Conservation (phyloP, 2,329 filamentous ascomycete genomes). For the Metarhizium brunneum region DNA sequence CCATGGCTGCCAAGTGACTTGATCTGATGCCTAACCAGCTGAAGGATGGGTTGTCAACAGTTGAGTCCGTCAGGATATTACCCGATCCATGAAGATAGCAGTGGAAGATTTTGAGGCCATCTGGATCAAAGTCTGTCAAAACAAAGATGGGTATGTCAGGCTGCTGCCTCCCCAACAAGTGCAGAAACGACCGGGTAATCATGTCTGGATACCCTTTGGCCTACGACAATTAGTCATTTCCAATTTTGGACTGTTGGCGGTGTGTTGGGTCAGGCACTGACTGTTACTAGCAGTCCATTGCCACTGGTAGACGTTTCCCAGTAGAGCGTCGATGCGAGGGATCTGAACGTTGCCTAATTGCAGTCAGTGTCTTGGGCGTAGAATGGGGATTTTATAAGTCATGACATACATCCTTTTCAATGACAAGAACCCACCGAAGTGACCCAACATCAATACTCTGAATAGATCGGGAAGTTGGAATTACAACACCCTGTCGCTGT, state of each 20-base stretch:
- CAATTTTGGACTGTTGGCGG: background rate
- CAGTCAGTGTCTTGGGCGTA: background rate
- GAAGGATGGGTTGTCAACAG: conserved; percentile 39
- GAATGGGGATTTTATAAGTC: background rate
- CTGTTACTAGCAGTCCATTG: conserved; percentile 60
- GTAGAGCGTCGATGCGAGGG: conserved; percentile 48
- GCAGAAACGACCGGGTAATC: conserved; percentile 56
- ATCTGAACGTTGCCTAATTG: conserved; percentile 62
- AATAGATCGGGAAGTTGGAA: conserved; percentile 46
- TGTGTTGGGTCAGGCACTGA: conserved; percentile 36
- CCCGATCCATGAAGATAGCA: conserved; percentile 67
- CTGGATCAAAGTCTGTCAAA: conserved; percentile 67
- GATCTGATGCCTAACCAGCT: conserved; percentile 56
- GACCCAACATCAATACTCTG: conserved; percentile 37
- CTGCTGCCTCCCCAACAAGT: conserved; percentile 35
- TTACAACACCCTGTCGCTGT: conserved; percentile 42
- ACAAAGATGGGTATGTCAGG: conserved; percentile 49
- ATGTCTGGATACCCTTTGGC: conserved; percentile 79
- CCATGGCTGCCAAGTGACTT: conserved; percentile 25
- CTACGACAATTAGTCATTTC: conserved; percentile 29
- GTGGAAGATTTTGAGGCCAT: conserved; percentile 63
- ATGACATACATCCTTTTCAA: conserved; percentile 64
- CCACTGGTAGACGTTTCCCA: conserved; percentile 39
- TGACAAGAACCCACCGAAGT: conserved; percentile 57
- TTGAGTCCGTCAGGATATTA: conserved; percentile 49